These are phyloP conservation scores for Clitopilus hobsonii DNA, from an alignment of 768 basidiomycete genomes.

Conservation along the genomic window DNA sequence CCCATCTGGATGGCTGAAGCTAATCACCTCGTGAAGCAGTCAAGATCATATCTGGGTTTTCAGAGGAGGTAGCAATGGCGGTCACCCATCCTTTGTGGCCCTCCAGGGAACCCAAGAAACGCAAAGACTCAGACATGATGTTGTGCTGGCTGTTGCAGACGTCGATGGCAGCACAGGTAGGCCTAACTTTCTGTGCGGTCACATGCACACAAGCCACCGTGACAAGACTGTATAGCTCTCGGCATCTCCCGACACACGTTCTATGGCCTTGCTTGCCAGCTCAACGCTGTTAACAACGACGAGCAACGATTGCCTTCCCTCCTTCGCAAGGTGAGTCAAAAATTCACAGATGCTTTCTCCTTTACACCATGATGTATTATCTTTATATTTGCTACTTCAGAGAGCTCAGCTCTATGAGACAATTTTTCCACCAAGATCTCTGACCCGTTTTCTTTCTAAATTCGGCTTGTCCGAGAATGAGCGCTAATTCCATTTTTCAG, in stretches of 20 bases:
- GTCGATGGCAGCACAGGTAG: constrained; percentile 26
- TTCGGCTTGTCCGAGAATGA: background rate
- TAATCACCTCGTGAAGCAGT: constrained; percentile 93
- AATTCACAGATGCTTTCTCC: no score
- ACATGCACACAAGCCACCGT: constrained; percentile 63
- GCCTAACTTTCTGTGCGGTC: constrained; percentile 17
- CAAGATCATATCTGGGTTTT: constrained; percentile 99
- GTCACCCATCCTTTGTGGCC: constrained; percentile 99
- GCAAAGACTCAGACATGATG: constrained; percentile 79
- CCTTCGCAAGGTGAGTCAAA: no score
- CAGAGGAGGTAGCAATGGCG: constrained; percentile 95
- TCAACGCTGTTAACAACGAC: background rate
- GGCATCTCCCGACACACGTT: constrained; percentile 23
- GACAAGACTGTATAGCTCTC: constrained; percentile 56
- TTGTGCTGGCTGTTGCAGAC: constrained; percentile 26
- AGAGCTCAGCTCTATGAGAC: constrained; percentile 71
- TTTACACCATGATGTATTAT: constrained; percentile 29
- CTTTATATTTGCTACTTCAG: constrained; percentile 90
- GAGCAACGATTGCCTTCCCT: no score
- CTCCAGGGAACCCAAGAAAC: constrained; percentile 86
- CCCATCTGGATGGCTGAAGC: constrained; percentile 3
- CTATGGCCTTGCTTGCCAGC: background rate
- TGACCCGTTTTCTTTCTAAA: constrained; percentile 33
- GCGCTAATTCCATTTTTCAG: background rate
- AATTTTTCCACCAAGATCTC: constrained; percentile 79